Evolutionary conservation across 2,329 filamentous ascomycete genomes (phyloP).

Genomic region (Ophiostoma novo-ulmi): DNA sequence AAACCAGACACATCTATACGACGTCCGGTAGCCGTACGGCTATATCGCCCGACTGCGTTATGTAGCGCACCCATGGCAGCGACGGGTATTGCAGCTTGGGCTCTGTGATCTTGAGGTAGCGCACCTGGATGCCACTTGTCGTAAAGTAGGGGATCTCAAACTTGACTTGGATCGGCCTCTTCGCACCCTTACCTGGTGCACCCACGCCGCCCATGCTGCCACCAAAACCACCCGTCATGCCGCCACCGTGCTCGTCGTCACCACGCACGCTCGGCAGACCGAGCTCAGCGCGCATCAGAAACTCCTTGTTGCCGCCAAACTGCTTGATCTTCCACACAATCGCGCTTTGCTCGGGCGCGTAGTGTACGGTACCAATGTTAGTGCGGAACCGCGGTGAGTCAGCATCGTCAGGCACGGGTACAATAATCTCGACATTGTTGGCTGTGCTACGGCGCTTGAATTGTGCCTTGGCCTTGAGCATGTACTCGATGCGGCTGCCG

Average conservation of each 20-base stretch:
- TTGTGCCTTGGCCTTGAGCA: slow-evolving; percentile 96
- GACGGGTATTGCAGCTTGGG: slow-evolving; percentile 90
- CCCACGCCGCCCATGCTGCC: slow-evolving; percentile 91
- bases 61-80: slow-evolving; percentile 95
- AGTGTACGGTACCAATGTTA: slow-evolving; percentile 95
- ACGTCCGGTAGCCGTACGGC: slow-evolving; percentile 91
- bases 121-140: slow-evolving; percentile 96
- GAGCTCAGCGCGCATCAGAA: slow-evolving; percentile 95
- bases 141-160: slow-evolving; percentile 99
- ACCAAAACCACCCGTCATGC: slow-evolving; percentile 96
- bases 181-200: slow-evolving; percentile 72
- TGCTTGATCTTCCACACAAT: slow-evolving; percentile 99
- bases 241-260: slow-evolving; percentile 90
- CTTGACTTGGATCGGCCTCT: slow-evolving; percentile 96
- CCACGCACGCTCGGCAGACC: slow-evolving; percentile 90
- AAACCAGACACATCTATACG: slow-evolving; percentile 44
- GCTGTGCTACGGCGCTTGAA: slow-evolving; percentile 97
- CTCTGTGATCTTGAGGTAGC: slow-evolving; percentile 98
- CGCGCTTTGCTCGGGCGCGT: slow-evolving; percentile 92
- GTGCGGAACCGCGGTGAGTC: slow-evolving; percentile 94
- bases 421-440: slow-evolving; percentile 97
- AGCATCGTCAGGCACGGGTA: slow-evolving; percentile 94
- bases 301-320: slow-evolving; percentile 97
- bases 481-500: slow-evolving; percentile 93
- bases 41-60: slow-evolving; percentile 96